Evolutionary conservation across 495 filamentous ascomycete species (phyloP), one percentile per base, ranked within the genome.

Genomic region (Aspergillus steynii): DNA sequence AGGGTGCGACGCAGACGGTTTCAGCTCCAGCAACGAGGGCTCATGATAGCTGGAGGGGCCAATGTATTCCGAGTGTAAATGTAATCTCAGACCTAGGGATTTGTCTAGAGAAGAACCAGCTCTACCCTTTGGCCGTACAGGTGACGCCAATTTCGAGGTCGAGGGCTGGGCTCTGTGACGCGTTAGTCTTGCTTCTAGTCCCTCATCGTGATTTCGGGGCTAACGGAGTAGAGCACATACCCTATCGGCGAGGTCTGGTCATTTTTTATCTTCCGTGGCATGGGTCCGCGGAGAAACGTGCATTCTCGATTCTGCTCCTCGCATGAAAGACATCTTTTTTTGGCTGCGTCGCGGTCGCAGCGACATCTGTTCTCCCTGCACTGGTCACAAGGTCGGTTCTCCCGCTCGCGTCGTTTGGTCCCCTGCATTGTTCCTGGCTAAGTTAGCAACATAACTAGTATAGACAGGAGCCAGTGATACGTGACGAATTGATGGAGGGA

Each of bases 31-130:
- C 31, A 71, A 55, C 20, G 58, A 55, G 20, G 63, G 57, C 37
- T 68, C 68, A 65, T 65, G 60, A 29, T 63, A 68, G 55, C 66
- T 66, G 27, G 61, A 61, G 28, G 64, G 64, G 6, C 68, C 66
- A 53, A 66, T 65, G 31, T 62, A 62, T 46, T 64, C 62, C 26
- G 68, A 65, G 61, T 68, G 64, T 34, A 60, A 59, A 62, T 66
- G 64, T 50, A 65, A 61, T 34, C 68, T 63, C 9, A 68, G 57
- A 37, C 68, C 68, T 10, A 71, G 45, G 25, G 63, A 68, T 26
- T 61, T 63, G 10, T 59, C 51, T 50, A 64, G 46, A 27, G 45
- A 51, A 29, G 65, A 68, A 48, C 50, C 45, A 10, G 28, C 28
- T 34, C 58, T 47, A 29, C 1, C 48, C 4, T 4, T 50, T 1